Conservation (phyloP, 2,329 filamentous ascomycete species). For the Waltergamsia citrina region DNA sequence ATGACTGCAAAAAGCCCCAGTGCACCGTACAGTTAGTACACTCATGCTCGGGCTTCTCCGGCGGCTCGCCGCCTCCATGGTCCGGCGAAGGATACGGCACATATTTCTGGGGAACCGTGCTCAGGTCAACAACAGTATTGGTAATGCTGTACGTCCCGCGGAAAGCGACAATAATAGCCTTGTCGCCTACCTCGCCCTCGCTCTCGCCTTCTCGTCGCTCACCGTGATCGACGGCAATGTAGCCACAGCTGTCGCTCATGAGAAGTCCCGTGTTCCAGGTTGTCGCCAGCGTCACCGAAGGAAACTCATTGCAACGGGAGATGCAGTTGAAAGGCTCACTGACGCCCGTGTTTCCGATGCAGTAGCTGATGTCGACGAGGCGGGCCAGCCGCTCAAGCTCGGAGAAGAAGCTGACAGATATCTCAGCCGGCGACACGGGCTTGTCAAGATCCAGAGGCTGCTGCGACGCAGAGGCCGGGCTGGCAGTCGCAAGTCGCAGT, state of each 20-base stretch:
- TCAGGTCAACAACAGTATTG: slow-evolving; percentile 85
- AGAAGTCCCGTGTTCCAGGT: slow-evolving; percentile 88
- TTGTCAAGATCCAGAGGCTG: slow-evolving; percentile 1
- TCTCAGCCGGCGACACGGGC: slow-evolving; percentile 3
- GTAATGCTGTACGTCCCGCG: slow-evolving; percentile 89
- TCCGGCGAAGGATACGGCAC: slow-evolving; percentile 67
- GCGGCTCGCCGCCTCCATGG: slow-evolving; percentile 22
- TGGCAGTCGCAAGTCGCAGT: not conserved
- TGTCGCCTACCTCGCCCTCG: slow-evolving; percentile 5
- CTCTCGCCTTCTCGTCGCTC: slow-evolving; percentile 8
- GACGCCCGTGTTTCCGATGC: slow-evolving; percentile 78
- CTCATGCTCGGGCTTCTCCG: slow-evolving; percentile 32
- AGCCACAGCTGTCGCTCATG: slow-evolving; percentile 86
- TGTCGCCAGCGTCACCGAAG: slow-evolving; percentile 65
- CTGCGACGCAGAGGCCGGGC: not conserved
- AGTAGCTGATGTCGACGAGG: slow-evolving; percentile 90
- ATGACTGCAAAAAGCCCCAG: slow-evolving; percentile 78
- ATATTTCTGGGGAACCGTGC: slow-evolving; percentile 83
- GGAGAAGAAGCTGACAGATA: slow-evolving; percentile 61
- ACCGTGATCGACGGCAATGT: slow-evolving; percentile 75
- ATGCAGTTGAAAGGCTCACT: slow-evolving; percentile 74
- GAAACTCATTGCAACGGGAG: slow-evolving; percentile 78
- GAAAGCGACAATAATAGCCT: slow-evolving; percentile 72
- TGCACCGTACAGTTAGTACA: slow-evolving; percentile 91
- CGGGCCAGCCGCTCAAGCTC: slow-evolving; percentile 83